These are phyloP conservation scores for Penicillium flavigenum DNA, from an alignment of 495 filamentous ascomycete species.

Conservation along the genomic window DNA sequence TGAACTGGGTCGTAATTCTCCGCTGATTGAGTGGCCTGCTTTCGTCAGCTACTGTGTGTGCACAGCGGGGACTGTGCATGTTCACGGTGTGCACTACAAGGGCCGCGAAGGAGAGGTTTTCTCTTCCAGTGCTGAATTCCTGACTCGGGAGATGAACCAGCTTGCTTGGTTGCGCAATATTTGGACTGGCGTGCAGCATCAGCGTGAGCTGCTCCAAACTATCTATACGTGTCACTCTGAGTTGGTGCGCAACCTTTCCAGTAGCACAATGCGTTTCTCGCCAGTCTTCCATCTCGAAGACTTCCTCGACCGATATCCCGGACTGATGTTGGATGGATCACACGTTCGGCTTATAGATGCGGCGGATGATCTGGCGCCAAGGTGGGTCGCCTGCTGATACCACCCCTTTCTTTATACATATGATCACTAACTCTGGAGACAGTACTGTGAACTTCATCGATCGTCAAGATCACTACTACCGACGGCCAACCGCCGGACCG, in stretches of 20 bases:
- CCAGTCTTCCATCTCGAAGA: slow-evolving; percentile 82
- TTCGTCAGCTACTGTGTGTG: slow-evolving; percentile 81
- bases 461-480: slow-evolving; percentile 26
- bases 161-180: slow-evolving; percentile 67
- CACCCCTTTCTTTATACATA: background rate
- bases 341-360: slow-evolving; percentile 58
- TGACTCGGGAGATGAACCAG: slow-evolving; percentile 76
- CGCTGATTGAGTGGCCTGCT: slow-evolving; percentile 75
- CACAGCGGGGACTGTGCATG: slow-evolving; percentile 80
- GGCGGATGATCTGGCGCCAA: slow-evolving; percentile 49
- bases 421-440: slow-evolving; percentile 2
- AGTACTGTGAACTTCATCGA: slow-evolving; percentile 15
- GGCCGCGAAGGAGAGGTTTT: slow-evolving; percentile 64
- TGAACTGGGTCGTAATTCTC: slow-evolving; percentile 64
- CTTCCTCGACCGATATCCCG: slow-evolving; percentile 78
- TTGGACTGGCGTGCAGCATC: slow-evolving; percentile 78
- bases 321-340: slow-evolving; percentile 50
- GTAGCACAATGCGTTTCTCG: slow-evolving; percentile 64
- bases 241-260: slow-evolving; percentile 67
- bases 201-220: slow-evolving; percentile 70
- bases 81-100: slow-evolving; percentile 80
- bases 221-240: slow-evolving; percentile 72
- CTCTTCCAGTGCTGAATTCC: slow-evolving; percentile 63
- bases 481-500: slow-evolving; percentile 19
- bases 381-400: slow-evolving; percentile 26